These are phyloP conservation scores for Ramaria sp. DNA, from an alignment of 768 basidiomycete genomes.

Conservation along the genomic window DNA sequence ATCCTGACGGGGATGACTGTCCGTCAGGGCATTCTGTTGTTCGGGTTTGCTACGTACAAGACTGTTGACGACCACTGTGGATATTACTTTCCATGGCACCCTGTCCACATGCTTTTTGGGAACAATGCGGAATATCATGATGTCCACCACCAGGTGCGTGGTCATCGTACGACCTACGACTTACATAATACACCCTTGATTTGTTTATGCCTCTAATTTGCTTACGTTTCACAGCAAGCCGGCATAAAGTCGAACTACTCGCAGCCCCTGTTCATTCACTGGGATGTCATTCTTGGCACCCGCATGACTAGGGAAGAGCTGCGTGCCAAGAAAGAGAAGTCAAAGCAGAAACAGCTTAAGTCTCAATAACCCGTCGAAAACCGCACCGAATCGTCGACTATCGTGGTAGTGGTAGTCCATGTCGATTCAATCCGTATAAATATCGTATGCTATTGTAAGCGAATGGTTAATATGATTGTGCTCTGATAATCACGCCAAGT, in stretches of 20 bases:
- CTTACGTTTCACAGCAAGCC: conserved; percentile 14
- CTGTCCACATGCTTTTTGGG: conserved; percentile 31
- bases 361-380: too few species aligned
- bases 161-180: neutral
- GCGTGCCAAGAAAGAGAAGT: neutral
- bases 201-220: neutral
- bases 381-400: too few species aligned
- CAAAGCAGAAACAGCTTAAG: neutral
- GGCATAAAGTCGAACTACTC: conserved; percentile 40
- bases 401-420: too few species aligned
- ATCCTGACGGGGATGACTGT: conserved; percentile 25
- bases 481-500: too few species aligned
- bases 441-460: too few species aligned
- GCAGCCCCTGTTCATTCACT: conserved; percentile 39
- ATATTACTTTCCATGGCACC: conserved; percentile 35
- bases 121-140: conserved; percentile 42
- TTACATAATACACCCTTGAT: too few species aligned
- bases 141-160: conserved; percentile 32
- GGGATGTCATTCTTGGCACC: conserved; percentile 32
- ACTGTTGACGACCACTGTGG: conserved; percentile 35
- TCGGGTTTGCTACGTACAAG: conserved; percentile 29
- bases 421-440: too few species aligned
- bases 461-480: too few species aligned
- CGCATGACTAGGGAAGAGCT: conserved; percentile 12
- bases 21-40: conserved; percentile 32